Conservation (phyloP, 306 rosid species). For the Cucurbita moschata region DNA sequence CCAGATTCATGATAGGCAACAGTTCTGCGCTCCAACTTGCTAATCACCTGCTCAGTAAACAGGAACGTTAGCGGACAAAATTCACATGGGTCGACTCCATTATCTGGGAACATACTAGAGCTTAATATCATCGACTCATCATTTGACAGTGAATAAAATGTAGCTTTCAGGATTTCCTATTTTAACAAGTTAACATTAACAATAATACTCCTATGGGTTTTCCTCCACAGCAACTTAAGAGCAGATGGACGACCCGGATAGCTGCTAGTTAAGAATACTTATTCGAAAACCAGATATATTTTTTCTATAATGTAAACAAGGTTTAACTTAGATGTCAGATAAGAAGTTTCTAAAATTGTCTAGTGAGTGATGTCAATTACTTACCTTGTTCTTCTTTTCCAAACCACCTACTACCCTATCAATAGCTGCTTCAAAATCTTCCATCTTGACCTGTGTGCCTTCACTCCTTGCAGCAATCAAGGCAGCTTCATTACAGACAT, state of each 20-base stretch:
- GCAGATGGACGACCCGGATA: not conserved
- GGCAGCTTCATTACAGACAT: conserved; percentile 96
- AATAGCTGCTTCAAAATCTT: conserved; percentile 77
- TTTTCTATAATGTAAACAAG: not conserved
- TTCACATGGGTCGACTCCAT: not conserved
- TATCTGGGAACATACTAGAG: not conserved
- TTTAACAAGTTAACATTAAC: not conserved
- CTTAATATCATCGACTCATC: not conserved
- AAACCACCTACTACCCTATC: conserved; percentile 93
- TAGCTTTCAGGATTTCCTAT: not conserved
- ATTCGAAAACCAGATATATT: not conserved
- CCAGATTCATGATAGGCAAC: conserved; percentile 97
- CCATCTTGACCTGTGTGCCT: conserved; percentile 45
- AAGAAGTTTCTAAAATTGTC: not conserved
- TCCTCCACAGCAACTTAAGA: not conserved
- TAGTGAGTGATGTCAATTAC: not conserved
- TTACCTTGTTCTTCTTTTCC: conserved; percentile 95
- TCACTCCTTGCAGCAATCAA: conserved; percentile 83
- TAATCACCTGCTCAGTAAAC: conserved; percentile 54
- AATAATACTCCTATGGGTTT: not conserved
- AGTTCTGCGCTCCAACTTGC: conserved; percentile 82
- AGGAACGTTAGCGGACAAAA: not conserved
- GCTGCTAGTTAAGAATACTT: not conserved
- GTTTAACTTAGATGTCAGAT: not conserved
- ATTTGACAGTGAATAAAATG: not conserved